phyloP scores from a whole-genome alignment of 768 basidiomycete species.

The Kockovaella imperatae region DNA sequence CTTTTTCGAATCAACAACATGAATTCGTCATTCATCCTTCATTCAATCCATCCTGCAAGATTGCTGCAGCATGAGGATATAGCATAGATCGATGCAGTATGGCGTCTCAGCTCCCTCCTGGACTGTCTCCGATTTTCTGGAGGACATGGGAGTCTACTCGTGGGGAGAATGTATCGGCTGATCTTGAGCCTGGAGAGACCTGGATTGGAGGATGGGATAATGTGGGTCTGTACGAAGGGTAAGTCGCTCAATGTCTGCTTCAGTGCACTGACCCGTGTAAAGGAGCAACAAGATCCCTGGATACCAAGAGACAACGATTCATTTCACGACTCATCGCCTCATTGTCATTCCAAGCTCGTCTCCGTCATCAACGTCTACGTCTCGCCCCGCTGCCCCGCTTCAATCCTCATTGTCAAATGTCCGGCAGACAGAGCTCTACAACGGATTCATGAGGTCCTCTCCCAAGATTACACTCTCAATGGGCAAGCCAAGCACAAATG shows the following conservation, averaged over 20 bases:
- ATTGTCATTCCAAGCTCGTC: conserved; percentile 55
- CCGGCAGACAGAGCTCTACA: conserved; percentile 74
- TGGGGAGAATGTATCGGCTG: background rate
- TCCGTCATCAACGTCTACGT: conserved; percentile 39
- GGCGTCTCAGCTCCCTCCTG: no score
- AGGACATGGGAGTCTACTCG: conserved; percentile 3
- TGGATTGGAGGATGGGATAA: conserved; percentile 63
- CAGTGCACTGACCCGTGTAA: conserved; percentile 1
- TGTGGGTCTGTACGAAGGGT: conserved; percentile 92
- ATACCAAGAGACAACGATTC: conserved; percentile 65
- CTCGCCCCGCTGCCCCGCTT: conserved; percentile 54
- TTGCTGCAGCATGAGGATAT: no score
- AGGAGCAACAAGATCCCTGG: conserved; percentile 74
- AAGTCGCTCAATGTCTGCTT: background rate
- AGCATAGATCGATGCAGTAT: no score
- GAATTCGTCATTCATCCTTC: no score
- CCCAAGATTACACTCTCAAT: conserved; percentile 78
- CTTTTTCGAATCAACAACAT: no score
- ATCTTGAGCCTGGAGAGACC: conserved; percentile 55
- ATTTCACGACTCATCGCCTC: conserved; percentile 73
- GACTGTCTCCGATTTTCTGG: conserved; percentile 13
- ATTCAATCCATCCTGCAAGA: no score
- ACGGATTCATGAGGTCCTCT: conserved; percentile 80
- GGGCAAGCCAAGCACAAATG: conserved; percentile 14
- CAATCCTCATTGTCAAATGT: conserved; percentile 60